These are phyloP conservation scores for Eragrostis tef DNA, from an alignment of 202 grass and related monocot species.

Conservation along the genomic window DNA sequence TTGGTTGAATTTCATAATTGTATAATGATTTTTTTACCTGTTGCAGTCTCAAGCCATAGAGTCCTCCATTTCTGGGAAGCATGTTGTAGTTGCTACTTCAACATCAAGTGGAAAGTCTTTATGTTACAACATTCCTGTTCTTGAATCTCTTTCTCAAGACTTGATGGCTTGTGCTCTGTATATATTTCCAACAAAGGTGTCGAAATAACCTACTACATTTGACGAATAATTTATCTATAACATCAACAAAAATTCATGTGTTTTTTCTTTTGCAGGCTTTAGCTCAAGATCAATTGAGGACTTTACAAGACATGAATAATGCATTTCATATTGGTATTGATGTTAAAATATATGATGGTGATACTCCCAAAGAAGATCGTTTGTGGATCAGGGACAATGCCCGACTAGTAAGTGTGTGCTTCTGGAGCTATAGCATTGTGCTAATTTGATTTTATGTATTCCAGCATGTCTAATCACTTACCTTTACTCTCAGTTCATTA, in stretches of 20 bases:
- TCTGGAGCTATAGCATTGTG: slow-evolving; percentile 35
- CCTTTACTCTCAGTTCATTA: slow-evolving; percentile 74
- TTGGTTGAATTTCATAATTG: slow-evolving; percentile 31
- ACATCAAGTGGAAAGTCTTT: slow-evolving; percentile 97
- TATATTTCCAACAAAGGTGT: slow-evolving; percentile 97
- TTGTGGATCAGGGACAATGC: slow-evolving; percentile 78
- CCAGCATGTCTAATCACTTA: neutral
- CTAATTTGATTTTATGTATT: slow-evolving; percentile 28
- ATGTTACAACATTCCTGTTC: slow-evolving; percentile 92
- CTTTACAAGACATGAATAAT: slow-evolving; percentile 70
- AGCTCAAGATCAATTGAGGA: slow-evolving; percentile 93
- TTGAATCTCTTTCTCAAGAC: slow-evolving; percentile 75
- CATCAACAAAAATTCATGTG: slow-evolving; percentile 13
- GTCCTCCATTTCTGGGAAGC: slow-evolving; percentile 70
- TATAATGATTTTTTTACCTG: slow-evolving; percentile 51
- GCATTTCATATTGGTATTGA: slow-evolving; percentile 62
- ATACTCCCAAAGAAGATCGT: slow-evolving; percentile 82
- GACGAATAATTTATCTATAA: slow-evolving; percentile 6
- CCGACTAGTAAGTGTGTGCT: slow-evolving; percentile 59
- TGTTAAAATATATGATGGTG: slow-evolving; percentile 89
- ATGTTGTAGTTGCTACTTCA: slow-evolving; percentile 82
- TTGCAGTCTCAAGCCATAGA: slow-evolving; percentile 75
- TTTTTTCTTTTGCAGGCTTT: slow-evolving; percentile 73
- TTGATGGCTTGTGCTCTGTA: slow-evolving; percentile 74
- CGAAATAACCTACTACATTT: slow-evolving; percentile 23